These are phyloP conservation scores for Auricularia heimuer DNA, from an alignment of 768 basidiomycete genomes.

Conservation along the genomic window DNA sequence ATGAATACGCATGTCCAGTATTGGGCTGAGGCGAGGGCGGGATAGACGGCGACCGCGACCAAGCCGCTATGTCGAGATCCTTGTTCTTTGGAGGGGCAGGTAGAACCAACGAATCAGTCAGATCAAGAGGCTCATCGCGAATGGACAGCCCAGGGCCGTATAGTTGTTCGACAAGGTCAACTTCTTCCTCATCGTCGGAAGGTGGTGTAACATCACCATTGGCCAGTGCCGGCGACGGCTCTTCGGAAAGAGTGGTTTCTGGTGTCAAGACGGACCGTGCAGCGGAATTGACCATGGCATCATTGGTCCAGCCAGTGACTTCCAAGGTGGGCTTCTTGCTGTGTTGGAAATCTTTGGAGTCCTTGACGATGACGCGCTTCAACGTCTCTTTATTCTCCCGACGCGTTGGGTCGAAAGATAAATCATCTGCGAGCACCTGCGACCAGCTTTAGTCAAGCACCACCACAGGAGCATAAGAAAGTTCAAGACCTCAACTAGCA, in stretches of 20 bases:
- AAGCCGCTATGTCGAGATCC: slow-evolving; percentile 76
- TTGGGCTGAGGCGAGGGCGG: slow-evolving; percentile 34
- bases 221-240: neutral
- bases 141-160: slow-evolving; percentile 74
- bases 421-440: slow-evolving; percentile 66
- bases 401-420: slow-evolving; percentile 84
- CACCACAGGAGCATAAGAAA: neutral
- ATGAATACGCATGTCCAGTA: neutral
- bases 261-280: neutral
- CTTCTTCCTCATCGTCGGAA: slow-evolving; percentile 63
- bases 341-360: slow-evolving; percentile 18
- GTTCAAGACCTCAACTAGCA: slow-evolving; percentile 57
- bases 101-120: slow-evolving; percentile 77
- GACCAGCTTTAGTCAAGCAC: neutral
- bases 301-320: neutral
- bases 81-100: slow-evolving; percentile 80
- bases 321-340: neutral
- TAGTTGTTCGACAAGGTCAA: slow-evolving; percentile 93
- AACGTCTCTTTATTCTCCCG: slow-evolving; percentile 80
- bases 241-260: slow-evolving; percentile 2
- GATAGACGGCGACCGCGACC: slow-evolving; percentile 50
- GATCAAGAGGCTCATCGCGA: slow-evolving; percentile 57
- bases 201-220: neutral
- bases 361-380: slow-evolving; percentile 62
- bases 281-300: neutral